Percentiles rank a stretch among this genome's conserved stretches.
Evolutionary conservation across 2,329 filamentous ascomycete genomes (phyloP).

Genomic region (Thelonectria discophora): DNA sequence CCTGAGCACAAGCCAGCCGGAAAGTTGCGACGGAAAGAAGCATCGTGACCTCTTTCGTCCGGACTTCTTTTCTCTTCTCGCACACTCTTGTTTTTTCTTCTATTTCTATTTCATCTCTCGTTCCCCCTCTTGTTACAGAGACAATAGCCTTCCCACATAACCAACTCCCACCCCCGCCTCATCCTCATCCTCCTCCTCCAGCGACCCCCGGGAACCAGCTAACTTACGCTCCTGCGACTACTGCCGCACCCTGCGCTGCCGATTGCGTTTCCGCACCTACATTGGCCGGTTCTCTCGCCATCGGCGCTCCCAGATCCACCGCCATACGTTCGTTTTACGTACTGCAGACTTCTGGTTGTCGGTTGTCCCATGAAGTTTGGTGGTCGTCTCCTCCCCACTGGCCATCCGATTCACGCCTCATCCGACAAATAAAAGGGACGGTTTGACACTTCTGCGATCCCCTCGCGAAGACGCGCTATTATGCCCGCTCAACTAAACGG

Average conservation of each 20-base stretch:
- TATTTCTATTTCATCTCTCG: conserved; percentile 20
- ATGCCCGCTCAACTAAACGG: conserved; percentile 54
- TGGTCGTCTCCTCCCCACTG: conserved; percentile 37
- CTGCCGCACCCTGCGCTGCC: conserved; percentile 36
- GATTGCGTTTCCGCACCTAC: conserved; percentile 38
- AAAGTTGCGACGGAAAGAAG: conserved; percentile 42
- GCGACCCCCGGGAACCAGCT: conserved; percentile 10
- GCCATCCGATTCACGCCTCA: conserved; percentile 38
- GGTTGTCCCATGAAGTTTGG: conserved; percentile 30
- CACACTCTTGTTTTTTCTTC: conserved; percentile 4
- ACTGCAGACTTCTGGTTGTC: conserved; percentile 39
- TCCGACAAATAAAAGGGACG: conserved; percentile 37
- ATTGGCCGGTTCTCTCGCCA: conserved; percentile 42
- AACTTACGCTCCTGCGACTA: conserved; percentile 28
- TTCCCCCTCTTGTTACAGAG: conserved; percentile 22
- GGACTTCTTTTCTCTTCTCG: conserved; percentile 3
- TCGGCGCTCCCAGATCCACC: conserved; percentile 44
- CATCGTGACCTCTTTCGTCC: conserved; percentile 41
- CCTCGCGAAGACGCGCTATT: conserved; percentile 41
- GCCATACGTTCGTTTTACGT: conserved; percentile 49
- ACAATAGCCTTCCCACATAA: conserved; percentile 16
- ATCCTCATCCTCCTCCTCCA: conserved; percentile 8
- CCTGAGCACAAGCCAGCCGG: conserved; percentile 29
- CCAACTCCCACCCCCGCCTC: too few relatives aligned
- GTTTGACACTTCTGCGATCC: too few relatives aligned